These are phyloP conservation scores for Paragyromitra xinjiangensis DNA, from an alignment of 495 filamentous ascomycete genomes.

Conservation along the genomic window DNA sequence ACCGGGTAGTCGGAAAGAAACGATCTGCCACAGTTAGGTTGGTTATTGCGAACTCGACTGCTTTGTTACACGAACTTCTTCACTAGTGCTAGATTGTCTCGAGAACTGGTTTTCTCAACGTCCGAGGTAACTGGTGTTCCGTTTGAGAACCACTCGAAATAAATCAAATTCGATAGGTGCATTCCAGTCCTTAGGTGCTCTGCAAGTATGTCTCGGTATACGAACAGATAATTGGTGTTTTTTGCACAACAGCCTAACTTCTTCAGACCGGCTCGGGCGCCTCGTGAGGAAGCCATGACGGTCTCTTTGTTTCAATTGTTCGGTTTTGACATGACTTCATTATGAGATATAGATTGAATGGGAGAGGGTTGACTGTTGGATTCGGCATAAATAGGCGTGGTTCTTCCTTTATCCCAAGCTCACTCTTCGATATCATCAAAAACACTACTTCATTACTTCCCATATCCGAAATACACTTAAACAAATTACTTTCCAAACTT, in stretches of 20 bases:
- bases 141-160: not conserved
- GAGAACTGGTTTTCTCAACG: not conserved
- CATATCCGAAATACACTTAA: not conserved
- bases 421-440: too few species aligned
- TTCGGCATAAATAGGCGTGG: not conserved
- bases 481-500: not conserved
- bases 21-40: too few species aligned
- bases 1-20: too few species aligned
- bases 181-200: too few species aligned
- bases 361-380: not conserved
- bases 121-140: not conserved
- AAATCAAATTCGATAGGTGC: not conserved
- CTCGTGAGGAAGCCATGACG: not conserved
- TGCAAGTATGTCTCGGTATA: too few species aligned
- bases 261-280: not conserved
- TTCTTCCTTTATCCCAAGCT: not conserved
- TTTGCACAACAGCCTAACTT: not conserved
- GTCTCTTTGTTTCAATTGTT: not conserved
- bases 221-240: too few species aligned
- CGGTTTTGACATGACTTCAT: not conserved
- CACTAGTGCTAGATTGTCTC: not conserved
- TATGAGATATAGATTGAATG: not conserved
- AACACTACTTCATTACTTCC: not conserved
- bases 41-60: not conserved
- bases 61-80: not conserved